These are phyloP conservation scores for Dryadomyces quercivorus DNA, from an alignment of 2,329 filamentous ascomycete species.

Conservation along the genomic window DNA sequence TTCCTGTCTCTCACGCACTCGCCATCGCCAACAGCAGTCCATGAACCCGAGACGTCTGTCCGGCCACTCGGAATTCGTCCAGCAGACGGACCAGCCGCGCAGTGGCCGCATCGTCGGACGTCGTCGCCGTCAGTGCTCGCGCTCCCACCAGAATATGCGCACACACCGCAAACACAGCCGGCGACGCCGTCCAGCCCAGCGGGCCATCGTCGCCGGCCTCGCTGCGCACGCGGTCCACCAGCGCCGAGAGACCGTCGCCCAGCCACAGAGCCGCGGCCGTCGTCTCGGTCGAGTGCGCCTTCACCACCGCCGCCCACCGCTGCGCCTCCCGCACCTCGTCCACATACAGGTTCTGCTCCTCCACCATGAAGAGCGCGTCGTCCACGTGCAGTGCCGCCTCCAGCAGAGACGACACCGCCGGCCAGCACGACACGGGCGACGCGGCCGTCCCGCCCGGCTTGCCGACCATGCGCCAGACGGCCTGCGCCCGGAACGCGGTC, in stretches of 20 bases:
- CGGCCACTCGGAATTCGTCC: background rate
- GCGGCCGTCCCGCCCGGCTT: slow-evolving; percentile 2
- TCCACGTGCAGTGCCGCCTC: slow-evolving; percentile 37
- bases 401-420: slow-evolving; percentile 27
- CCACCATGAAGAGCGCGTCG: slow-evolving; percentile 66
- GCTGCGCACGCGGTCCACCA: slow-evolving; percentile 21
- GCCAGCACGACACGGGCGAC: slow-evolving; percentile 12
- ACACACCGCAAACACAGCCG: slow-evolving; percentile 53
- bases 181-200: slow-evolving; percentile 60
- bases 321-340: slow-evolving; percentile 66
- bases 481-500: slow-evolving; percentile 25
- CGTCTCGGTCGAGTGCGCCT: background rate
- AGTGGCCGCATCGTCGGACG: background rate
- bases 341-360: slow-evolving; percentile 90
- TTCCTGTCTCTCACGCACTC: background rate
- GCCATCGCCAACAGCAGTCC: slow-evolving; percentile 11
- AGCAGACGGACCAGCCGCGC: background rate
- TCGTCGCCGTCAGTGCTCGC: slow-evolving; percentile 17
- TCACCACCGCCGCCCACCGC: slow-evolving; percentile 50
- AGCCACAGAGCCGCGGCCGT: slow-evolving; percentile 33
- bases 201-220: slow-evolving; percentile 41
- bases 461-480: slow-evolving; percentile 30
- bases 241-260: slow-evolving; percentile 29
- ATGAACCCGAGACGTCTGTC: slow-evolving; percentile 8
- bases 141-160: slow-evolving; percentile 31